Base-by-base conservation (phyloP, 805 yeast species). In the Schwanniomyces yamadae region DNA sequence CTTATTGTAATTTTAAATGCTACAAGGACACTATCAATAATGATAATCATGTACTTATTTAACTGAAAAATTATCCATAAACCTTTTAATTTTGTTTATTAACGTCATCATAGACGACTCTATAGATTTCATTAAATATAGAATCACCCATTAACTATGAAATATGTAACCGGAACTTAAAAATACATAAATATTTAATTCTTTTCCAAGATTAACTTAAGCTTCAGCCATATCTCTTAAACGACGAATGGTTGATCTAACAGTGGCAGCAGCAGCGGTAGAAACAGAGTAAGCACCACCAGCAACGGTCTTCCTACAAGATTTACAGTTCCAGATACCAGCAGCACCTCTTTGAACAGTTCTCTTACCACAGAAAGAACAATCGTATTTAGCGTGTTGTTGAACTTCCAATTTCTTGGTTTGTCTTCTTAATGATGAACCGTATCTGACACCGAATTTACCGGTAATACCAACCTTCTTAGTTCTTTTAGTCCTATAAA, bases 391-490 rank as follows among this genome's bases (percentile, higher is more conserved):
- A 63, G 99, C 85, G 77, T 91, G 99, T 75, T 90, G 97, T 77
- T 89, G 97, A 66, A 88, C 84, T 80, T 95, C 99, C 75, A 93
- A 80, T 82, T 93, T 93, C 84, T 90, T 90, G 82, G 95, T 86
- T 78, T 89, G 97, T 79, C 98, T 88, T 85, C 99, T 91, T 75
- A 93, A 81, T 54, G 99, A 95, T 64, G 99, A 91, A 90, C 99
- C 96, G 82, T 93, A 93, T 83, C 99, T 90, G 79, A 93, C 97
- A 88, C 99, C 99, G 84, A 88, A 93, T 82, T 95, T 95, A 84
- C 99, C 99, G 74, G 99, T 93, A 82, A 93, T 93, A 77, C 99
- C 99, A 73, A 93, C 99, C 88, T 93, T 93, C 95, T 93, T 93
- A 63, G 99, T 93, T 86, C 99, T 91, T 80, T 95, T 93, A 77